Evolutionary conservation across 805 yeast genomes (phyloP), one percentile per base, ranked within the genome.

Genomic region (Metschnikowia corniflorae): DNA sequence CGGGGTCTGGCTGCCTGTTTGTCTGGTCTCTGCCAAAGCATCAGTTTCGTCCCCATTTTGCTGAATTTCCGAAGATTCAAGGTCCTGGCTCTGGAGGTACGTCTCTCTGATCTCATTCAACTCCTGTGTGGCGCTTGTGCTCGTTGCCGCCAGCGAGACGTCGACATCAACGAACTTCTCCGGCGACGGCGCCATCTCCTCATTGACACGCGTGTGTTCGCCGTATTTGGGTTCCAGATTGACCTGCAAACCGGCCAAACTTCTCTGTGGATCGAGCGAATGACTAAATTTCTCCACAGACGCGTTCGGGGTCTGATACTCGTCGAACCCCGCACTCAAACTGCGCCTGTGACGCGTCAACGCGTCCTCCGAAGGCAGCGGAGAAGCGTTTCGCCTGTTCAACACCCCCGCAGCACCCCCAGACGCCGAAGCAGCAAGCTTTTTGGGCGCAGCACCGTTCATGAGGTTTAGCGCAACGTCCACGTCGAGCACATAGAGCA

Each of bases 401-500:
- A 38, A 42, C 35, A 34, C 49, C 7, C 44, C 51, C 7, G 43
- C 53, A 13, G 54, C 53, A 7, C 51, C 43, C 6, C 51, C 43
- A 12, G 33, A 53, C 16, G 57, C 52, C 6, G 50, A 44, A 16
- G 53, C 54, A 12, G 51, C 53, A 17, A 51, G 24, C 22, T 42
- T 44, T 18, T 21, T 30, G 13, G 43, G 47, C 15, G 33, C 16
- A 16, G 35, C 36, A 7, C 42, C 44, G 12, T 31, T 35, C 46
- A 63, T 57, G 33, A 56, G 61, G 17, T 54, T 45, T 29, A 61
- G 68, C n/a, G 58, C 60, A 47, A 56, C 63, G 17, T 69, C 61
- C 15, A 72, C 61, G 47, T 86, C 91, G 37, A 86, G 70, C 23
- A 78, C 76, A 50, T 73, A 83, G 14, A 84, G 68, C 61, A 74